Base-by-base conservation (phyloP, 2,329 filamentous ascomycete genomes). In the Graphilbum ipis-grandicollis region DNA sequence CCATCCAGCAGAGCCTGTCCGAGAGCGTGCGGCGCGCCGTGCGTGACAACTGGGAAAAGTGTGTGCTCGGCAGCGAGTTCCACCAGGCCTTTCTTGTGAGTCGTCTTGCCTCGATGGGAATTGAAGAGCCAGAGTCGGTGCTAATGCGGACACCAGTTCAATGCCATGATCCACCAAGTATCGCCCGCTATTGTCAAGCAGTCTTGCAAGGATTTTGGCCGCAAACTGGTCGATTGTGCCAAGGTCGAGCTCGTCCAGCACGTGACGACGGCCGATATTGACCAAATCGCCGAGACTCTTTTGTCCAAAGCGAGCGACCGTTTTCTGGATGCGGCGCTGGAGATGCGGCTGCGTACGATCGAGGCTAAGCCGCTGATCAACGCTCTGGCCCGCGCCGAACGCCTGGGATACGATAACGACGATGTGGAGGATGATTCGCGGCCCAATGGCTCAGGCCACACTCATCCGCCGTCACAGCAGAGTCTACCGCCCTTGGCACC, bases 291-390 rank as follows among this genome's bases (percentile, higher is more conserved):
- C 3, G 52, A 61, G 19, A 23, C 47, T 1, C 57, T 73, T 21
- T 49, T 72, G 6, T 43, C 51, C 34, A 65, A 60, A 36, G 61
- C 58, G 13, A 66, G 65, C 43, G 51, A 63, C 23, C 39, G 43
- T 1, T 70, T 74, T 37, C 56, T 73, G 2, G 68, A 72, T 46
- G 59, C 55, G 37, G 66, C 60, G 4, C 47, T 74, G n/a, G 61
- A 63, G 15, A 55, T 51, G 37, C 63, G 69, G 0, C 54, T 74
- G 4, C 56, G 58, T 33, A 68, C 65, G 2, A 72, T 74, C 36
- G 59, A 61, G 9, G 67, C 66, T 1, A 60, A 65, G 19, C 58
- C 62, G 13, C 57, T 74, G 3, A 63, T 74, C 37, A 71, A 72
- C 39, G 65, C 67, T 13, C 56, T 74, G 17, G 68, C 68, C 2